Base-by-base conservation (phyloP, 306 rosid species). In the Fragaria vesca region DNA sequence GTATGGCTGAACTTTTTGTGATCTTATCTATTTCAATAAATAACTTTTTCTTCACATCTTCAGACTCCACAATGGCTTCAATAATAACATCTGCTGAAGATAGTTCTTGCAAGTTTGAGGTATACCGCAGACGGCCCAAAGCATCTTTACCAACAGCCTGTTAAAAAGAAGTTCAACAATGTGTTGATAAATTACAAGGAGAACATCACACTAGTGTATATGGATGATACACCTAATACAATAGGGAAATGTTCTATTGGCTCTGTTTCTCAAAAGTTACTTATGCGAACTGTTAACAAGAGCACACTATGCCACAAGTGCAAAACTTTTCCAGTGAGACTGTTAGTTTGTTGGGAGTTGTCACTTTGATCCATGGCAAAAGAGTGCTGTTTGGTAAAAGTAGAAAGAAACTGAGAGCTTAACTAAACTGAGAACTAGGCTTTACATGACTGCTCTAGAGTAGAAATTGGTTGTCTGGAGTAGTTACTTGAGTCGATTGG, bases 41-140 rank as follows among this genome's bases (percentile, higher is more conserved):
- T 68, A 94, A 72, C 72, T 43, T 81, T 85, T 86, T 94, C 78
- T 94, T 94, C 69, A 83, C 86, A 32, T 84, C 95, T 89, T 94
- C 98, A 38, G 91, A 92, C 85, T 94, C 98, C 61, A 89, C 93
- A 61, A 94, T 86, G 77, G 94, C 97, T 82, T 94, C 98, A 60
- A 94, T 86, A 30, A 94, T 61, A 30, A 90, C 47, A 87, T 94
- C 97, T 36, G 94, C 95, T 1, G 65, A 9, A 61, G 66, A 72
- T 54, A 94, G 86, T 16, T 90, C 97, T 69, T 92, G 87, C 83
- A 94, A 72, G 72, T 88, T 73, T 45, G 89, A 68, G 55, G 91
- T 87, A 66, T 52, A 89, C 67, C 71, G 81, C 50, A 94, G 74
- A 52, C 87, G 92, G 75, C 79, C 72, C 76, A 90, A 73, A 68